phyloP scores from a whole-genome alignment of 2,329 filamentous ascomycete species.

The Zasmidium citrigriseum region DNA sequence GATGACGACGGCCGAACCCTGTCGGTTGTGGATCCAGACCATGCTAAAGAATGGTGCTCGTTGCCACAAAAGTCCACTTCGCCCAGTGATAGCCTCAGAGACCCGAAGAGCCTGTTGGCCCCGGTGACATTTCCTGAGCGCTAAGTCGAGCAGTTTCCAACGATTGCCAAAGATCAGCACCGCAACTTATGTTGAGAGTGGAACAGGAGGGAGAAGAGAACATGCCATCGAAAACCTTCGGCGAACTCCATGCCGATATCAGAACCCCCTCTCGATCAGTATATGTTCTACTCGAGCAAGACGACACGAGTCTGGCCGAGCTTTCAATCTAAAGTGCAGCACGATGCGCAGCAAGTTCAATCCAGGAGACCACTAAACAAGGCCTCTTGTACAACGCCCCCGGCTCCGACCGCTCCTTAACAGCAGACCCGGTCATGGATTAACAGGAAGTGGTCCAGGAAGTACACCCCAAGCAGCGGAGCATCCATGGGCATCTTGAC shows the following conservation, averaged over 20 bases:
- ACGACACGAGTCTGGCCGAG: too few relatives aligned
- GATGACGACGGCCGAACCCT: too few relatives aligned
- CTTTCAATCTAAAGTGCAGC: constrained; percentile 24
- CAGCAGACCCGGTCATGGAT: constrained; percentile 61
- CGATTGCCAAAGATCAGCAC: neutral
- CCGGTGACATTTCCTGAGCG: neutral
- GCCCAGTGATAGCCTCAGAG: neutral
- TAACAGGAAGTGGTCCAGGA: constrained; percentile 68
- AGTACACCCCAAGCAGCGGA: constrained; percentile 58
- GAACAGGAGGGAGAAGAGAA: neutral
- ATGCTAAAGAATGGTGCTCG: neutral
- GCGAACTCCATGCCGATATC: neutral
- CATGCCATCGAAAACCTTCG: neutral
- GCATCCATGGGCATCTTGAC: constrained; percentile 58
- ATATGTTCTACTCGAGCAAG: too few relatives aligned
- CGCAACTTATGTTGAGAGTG: constrained; percentile 1
- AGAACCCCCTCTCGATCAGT: neutral
- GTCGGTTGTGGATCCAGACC: neutral
- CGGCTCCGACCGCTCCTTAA: constrained; percentile 52
- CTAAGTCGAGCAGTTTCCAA: neutral
- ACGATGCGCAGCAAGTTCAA: constrained; percentile 41
- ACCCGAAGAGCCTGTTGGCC: neutral
- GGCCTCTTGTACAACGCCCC: constrained; percentile 61
- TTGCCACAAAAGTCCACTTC: neutral
- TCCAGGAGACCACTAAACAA: constrained; percentile 61